Base-by-base conservation (phyloP, 2,329 filamentous ascomycete species). In the Colletotrichum tanaceti region DNA sequence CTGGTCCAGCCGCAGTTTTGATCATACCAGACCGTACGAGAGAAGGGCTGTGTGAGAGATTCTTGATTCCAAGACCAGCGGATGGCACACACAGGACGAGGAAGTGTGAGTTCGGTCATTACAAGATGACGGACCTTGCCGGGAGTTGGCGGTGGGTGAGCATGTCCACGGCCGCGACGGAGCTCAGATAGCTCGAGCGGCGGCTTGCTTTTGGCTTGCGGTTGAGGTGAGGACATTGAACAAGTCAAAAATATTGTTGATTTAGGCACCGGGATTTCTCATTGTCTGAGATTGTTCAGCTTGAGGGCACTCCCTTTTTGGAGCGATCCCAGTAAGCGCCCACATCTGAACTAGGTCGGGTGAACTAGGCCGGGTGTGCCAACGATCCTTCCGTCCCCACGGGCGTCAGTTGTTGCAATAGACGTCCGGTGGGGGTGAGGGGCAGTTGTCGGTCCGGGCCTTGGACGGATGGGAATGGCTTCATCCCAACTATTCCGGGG, bases 371-470 rank as follows among this genome's bases (percentile, higher is more conserved):
- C n/a, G n/a, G 28, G 28, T 9, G 28, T 58, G 16, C 16, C 7
- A n/a, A 5, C 16, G n/a, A 28, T 11, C 24, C 24, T 5, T 22
- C 49, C 47, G 11, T 44, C 61, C 20, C 47, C 41, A 47, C 47
- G 41, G 65, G 65, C 46, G 44, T n/a, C 60, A 49, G 60, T 60
- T 22, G 39, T 35, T 18, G 44, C 63, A 14, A 61, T n/a, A n/a
- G 16, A 13, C 41, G 49, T 46, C 46, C 13, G 43, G n/a, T n/a
- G n/a, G n/a, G n/a, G n/a, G n/a, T n/a, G n/a, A n/a, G 28, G 28
- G 61, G 44, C 39, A 38, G 24, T 32, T 5, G 41, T 28, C n/a
- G 18, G 55, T 28, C n/a, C n/a, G n/a, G n/a, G n/a, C n/a, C 35
- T 43, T 16, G 35, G 50, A 24, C 18, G 49, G 50, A 22, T 20